Evolutionary conservation across 805 yeast species (phyloP), one percentile per base, ranked within the genome.

Genomic region (Wickerhamiella vanderwaltii): DNA sequence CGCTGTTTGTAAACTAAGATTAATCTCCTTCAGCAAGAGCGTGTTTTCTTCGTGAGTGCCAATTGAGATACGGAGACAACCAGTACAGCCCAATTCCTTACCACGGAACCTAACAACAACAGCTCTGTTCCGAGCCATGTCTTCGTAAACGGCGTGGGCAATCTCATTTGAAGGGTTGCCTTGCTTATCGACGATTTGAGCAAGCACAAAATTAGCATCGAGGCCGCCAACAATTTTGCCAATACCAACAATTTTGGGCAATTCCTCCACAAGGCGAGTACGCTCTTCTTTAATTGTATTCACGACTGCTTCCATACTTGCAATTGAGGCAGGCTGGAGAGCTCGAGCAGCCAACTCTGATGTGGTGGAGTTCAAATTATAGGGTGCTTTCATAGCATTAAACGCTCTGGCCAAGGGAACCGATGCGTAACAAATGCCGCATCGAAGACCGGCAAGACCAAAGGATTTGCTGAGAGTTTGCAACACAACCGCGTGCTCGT

Each of bases 381-480:
- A 91, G 2, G 98, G 98, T 28, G 94, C 95, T 58, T 91, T 91
- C 80, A 88, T 79, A 18, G 93, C 74, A 59, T 91, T 91, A 52
- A 91, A 63, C 37, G 82, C 71, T 4, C 60, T 52, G 0, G 95
- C 72, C 35, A 91, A 64, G 46, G 71, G 72, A 11, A 66, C 63
- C 13, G 71, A 64, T 3, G 87, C 69, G 54, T 59, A 88, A 1
- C 95, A 77, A 46, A 86, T 66, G 19, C 98, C 98, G 32, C 88
- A 61, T 52, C 98, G 72, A 38, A 87, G 79, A 34, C 96, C 97
- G 3, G 98, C 98, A 41, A 91, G 71, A 15, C 98, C 98, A 63
- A 91, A 91, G 0, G 97, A 79, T 57, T 91, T 91, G 15, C 96
- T 86, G 29, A 91, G 62, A 0, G 98, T 91, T 61, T 91, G 98